Evolutionary conservation across 441 rosid genomes (phyloP), one percentile per base, ranked within the genome.

Genomic region (Populus tomentosa): DNA sequence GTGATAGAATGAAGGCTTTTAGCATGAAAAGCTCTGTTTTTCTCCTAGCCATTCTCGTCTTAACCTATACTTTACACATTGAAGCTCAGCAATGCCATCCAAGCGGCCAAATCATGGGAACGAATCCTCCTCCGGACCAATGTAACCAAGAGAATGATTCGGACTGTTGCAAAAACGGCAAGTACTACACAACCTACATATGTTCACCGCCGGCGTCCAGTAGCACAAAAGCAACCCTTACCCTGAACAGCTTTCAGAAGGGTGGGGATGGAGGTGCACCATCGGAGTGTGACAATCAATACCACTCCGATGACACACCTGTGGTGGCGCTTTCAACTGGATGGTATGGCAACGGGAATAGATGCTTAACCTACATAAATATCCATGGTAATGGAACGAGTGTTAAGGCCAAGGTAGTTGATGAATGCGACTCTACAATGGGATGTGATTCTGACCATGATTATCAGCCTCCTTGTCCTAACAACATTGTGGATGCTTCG

Each of bases 321-420:
- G 80, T 74, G 1, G 85, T 82, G 46, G 85, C 87, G 36, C 73
- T 80, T 32, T 80, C 83, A 6, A 81, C 80, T 0, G 81, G 84
- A 18, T 81, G 80, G 84, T 78, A 69, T 3, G 20, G 71, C 28
- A 24, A 76, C 16, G 20, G n/a, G 77, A 82, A 68, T 10, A 72
- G 84, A 67, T 82, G 84, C 42, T 42, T 36, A 6, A 75, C 36
- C 5, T 75, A 26, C 21, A 61, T 82, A 5, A 78, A 21, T 6
- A 72, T 82, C n/a, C 28, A 68, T 0, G 77, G 77, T 2, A 78
- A 78, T 5, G 84, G 84, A 32, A 78, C 53, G 70, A 74, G 70
- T 56, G 70, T 69, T 10, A n/a, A 40, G 61, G 84, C 81, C 3
- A 81, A 24, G 70, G 79, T 81, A 26, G 84, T 78, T 6, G 84